Conservation (phyloP, 805 yeast genomes). For the Wickerhamiella brachini region DNA sequence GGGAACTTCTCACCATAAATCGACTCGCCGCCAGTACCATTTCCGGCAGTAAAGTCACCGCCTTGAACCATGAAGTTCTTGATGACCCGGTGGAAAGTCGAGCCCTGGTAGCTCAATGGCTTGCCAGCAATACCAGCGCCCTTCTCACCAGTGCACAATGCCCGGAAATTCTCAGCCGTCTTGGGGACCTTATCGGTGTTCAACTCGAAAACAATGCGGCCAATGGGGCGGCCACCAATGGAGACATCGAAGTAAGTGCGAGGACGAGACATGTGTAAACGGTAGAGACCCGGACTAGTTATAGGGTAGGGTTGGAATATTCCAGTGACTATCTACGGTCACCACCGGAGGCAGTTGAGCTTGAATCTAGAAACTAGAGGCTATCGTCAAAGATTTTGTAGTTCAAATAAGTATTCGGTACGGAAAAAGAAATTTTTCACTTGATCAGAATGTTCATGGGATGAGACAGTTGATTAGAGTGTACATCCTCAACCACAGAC, state of each 20-base stretch:
- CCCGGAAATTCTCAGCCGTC: slow-evolving; percentile 80
- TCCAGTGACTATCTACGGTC: neutral
- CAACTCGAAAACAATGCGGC: slow-evolving; percentile 75
- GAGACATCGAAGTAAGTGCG: slow-evolving; percentile 45
- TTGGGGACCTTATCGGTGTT: slow-evolving; percentile 79
- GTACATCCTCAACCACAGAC: too few relatives aligned
- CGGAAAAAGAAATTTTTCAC: too few relatives aligned
- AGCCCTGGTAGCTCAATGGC: slow-evolving; percentile 50
- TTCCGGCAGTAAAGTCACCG: slow-evolving; percentile 57
- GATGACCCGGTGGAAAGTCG: slow-evolving; percentile 63
- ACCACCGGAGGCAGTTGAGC: too few relatives aligned
- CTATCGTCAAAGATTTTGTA: too few relatives aligned
- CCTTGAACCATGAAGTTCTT: slow-evolving; percentile 73
- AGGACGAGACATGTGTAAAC: neutral
- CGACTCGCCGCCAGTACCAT: slow-evolving; percentile 66
- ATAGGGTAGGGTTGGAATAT: neutral
- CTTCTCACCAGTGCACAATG: slow-evolving; percentile 63
- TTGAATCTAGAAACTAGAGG: too few relatives aligned
- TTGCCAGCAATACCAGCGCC: slow-evolving; percentile 46
- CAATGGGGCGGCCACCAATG: slow-evolving; percentile 56
- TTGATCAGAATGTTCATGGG: too few relatives aligned
- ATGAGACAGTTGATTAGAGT: too few relatives aligned
- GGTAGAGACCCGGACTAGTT: too few relatives aligned
- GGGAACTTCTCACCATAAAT: slow-evolving; percentile 59
- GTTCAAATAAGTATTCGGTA: too few relatives aligned